Evolutionary conservation across 257 asterid species (phyloP), one percentile per base, ranked within the genome.

Genomic region (Nicotiana sylvestris): DNA sequence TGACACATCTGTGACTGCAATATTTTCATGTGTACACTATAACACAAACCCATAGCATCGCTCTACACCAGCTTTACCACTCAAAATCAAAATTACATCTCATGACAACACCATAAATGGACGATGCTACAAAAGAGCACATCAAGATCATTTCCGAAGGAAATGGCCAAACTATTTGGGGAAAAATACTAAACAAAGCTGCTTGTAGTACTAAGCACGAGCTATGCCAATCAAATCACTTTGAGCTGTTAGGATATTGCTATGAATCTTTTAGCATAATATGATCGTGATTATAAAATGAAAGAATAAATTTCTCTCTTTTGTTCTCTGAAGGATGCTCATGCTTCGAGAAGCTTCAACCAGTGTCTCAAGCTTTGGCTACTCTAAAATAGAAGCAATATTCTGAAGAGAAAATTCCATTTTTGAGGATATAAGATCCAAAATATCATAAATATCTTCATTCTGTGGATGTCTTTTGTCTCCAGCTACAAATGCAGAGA

Each of bases 401-500:
- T 91, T 94, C 74, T 82, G 85, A 65, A 81, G 35, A 15, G 85
- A 51, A 46, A 77, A 25, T 61, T 89, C 89, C 32, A 86, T 87
- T 67, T 66, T 87, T 0, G 88, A 89, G 81, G 91, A 87, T 51
- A 92, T 37, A 21, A 92, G 79, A 86, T 89, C 90, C 85, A 95
- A 87, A 81, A 90, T 72, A 65, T n/a, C 80, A 80, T 89, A 91
- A 82, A 92, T 87, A 9, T 89, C 92, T 82, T 88, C 91, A 61
- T 86, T 79, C 68, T 84, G 82, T 9, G 91, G 92, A 84, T 92
- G 94, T 77, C 80, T 83, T 84, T 89, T 89, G 82, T 94, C 97
- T 13, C 97, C 93, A 37, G 95, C 88, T 68, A 92, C 94, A 60
- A 95, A 94, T 16, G 88, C 88, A 76, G 91, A 91, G 82, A 95